phyloP scores from a whole-genome alignment of 495 filamentous ascomycete species.

The Bacidia gigantensis region DNA sequence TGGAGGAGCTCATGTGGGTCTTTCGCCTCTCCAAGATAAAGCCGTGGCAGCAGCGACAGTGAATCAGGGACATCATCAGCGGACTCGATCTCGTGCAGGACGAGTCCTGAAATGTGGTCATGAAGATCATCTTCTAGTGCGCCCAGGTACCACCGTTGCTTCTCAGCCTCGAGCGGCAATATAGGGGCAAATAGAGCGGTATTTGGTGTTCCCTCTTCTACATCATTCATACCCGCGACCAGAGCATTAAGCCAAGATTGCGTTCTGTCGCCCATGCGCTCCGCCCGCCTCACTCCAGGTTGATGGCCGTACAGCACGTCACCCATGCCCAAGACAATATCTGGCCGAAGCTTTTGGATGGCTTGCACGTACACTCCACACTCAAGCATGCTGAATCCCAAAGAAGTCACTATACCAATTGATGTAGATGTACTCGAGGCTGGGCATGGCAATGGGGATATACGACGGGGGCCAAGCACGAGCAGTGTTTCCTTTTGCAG shows the following conservation, averaged over 20 bases:
- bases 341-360: slow-evolving; percentile 50
- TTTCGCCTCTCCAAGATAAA: slow-evolving; percentile 52
- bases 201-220: slow-evolving; percentile 19
- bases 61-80: slow-evolving; percentile 46
- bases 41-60: slow-evolving; percentile 47
- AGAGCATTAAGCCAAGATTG: slow-evolving; percentile 56
- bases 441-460: slow-evolving; percentile 60
- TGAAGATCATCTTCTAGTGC: slow-evolving; percentile 42
- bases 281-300: slow-evolving; percentile 53
- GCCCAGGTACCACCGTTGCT: slow-evolving; percentile 64
- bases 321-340: slow-evolving; percentile 65
- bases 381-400: slow-evolving; percentile 61
- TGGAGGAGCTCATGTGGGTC: slow-evolving; percentile 64
- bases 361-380: slow-evolving; percentile 53
- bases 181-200: slow-evolving; percentile 62
- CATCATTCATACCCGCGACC: slow-evolving; percentile 23
- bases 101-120: slow-evolving; percentile 55
- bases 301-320: slow-evolving; percentile 51
- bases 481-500: slow-evolving; percentile 41
- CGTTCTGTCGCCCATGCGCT: slow-evolving; percentile 77
- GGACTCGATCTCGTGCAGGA: slow-evolving; percentile 64
- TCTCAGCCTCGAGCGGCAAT: slow-evolving; percentile 56
- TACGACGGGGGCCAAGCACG: slow-evolving; percentile 66
- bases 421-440: slow-evolving; percentile 56
- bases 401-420: slow-evolving; percentile 66